Evolutionary conservation across 768 basidiomycete species (phyloP).

Genomic region (Gyrodon lividus): DNA sequence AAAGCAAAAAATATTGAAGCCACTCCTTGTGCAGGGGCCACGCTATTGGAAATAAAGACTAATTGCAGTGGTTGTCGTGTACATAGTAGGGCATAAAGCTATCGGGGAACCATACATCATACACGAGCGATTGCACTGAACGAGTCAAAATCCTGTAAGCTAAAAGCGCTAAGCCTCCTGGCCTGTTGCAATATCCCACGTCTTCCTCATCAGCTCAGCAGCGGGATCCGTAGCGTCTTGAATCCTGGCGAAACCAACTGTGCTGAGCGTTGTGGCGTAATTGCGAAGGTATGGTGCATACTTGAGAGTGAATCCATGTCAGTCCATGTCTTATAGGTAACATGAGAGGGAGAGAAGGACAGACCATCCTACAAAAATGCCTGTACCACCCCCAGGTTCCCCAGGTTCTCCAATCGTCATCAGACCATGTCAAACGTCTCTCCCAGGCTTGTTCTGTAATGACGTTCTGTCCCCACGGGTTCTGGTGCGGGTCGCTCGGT

Average conservation of each 20-base stretch:
- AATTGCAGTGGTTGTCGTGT: too few species aligned
- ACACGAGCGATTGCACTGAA: background rate
- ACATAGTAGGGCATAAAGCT: background rate
- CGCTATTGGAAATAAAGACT: too few species aligned
- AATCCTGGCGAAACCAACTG: constrained; percentile 66
- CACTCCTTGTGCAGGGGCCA: too few species aligned
- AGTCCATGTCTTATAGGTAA: background rate
- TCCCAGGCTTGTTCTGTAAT: constrained; percentile 71
- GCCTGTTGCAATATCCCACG: constrained; percentile 71
- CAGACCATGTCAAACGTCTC: constrained; percentile 64
- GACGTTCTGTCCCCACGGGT: constrained; percentile 51
- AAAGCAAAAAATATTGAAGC: too few species aligned
- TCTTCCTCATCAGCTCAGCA: constrained; percentile 57
- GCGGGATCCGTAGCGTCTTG: constrained; percentile 57
- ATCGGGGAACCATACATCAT: background rate
- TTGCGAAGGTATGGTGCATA: constrained; percentile 79
- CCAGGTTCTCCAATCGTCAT: constrained; percentile 80
- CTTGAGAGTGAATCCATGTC: constrained; percentile 35
- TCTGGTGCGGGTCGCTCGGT: constrained; percentile 43
- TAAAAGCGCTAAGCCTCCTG: constrained; percentile 38
- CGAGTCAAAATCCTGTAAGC: background rate
- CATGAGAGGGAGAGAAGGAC: constrained; percentile 26
- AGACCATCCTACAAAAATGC: constrained; percentile 79
- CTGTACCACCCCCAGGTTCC: constrained; percentile 91
- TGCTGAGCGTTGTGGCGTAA: constrained; percentile 67